Evolutionary conservation across 1,139 yeast species (phyloP).

Genomic region (Zygosaccharomyces sapae): DNA sequence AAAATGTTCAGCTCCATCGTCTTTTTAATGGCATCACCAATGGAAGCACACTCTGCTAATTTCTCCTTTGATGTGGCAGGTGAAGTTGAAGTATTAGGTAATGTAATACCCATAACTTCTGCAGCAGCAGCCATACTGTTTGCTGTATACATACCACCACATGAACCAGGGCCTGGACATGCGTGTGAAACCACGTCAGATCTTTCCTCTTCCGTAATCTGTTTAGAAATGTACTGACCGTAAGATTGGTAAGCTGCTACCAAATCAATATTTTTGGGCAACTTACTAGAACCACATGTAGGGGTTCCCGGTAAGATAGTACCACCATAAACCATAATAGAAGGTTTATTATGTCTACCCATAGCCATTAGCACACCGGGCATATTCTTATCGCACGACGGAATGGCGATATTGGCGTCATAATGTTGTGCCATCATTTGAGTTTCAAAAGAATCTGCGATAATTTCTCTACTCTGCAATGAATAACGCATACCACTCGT

Average conservation of each 20-base stretch:
- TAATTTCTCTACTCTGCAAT: constrained; percentile 87
- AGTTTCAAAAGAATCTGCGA: constrained; percentile 93
- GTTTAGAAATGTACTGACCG: constrained; percentile 79
- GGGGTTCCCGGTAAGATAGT: constrained; percentile 84
- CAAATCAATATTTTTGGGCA: constrained; percentile 75
- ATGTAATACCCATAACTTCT: constrained; percentile 89
- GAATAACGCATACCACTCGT: constrained; percentile 95
- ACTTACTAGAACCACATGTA: constrained; percentile 57
- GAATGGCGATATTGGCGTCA: constrained; percentile 88
- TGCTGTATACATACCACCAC: constrained; percentile 99
- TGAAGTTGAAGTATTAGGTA: constrained; percentile 89
- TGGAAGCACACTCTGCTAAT: constrained; percentile 70
- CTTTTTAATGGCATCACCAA: constrained; percentile 81
- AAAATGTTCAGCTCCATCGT: constrained; percentile 67
- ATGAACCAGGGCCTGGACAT: constrained; percentile 98
- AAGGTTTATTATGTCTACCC: constrained; percentile 96
- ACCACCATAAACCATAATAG: constrained; percentile 96
- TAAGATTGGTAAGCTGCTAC: constrained; percentile 96
- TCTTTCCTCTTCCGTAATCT: constrained; percentile 75
- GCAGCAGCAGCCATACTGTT: constrained; percentile 98
- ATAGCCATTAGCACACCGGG: constrained; percentile 97
- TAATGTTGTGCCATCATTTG: constrained; percentile 91
- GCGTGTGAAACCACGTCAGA: constrained; percentile 81
- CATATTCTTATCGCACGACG: constrained; percentile 97
- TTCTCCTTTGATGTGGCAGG: constrained; percentile 86